These are phyloP conservation scores for Avicennia marina DNA, from an alignment of 257 asterid species.

Conservation along the genomic window DNA sequence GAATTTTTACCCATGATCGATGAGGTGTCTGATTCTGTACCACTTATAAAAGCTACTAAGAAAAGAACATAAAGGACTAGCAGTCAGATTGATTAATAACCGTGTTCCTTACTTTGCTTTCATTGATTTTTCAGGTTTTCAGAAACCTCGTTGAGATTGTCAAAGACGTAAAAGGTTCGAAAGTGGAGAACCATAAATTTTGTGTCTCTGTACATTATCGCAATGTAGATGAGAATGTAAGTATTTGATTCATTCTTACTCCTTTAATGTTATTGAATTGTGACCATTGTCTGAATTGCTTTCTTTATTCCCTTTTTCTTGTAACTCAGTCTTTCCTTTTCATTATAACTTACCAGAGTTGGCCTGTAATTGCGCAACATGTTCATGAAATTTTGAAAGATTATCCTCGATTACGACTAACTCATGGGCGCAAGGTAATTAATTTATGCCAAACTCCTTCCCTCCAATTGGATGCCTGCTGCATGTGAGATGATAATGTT, in stretches of 20 bases:
- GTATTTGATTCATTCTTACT: constrained; percentile 4
- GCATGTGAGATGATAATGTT: too few relatives aligned
- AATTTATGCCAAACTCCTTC: neutral
- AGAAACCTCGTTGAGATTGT: constrained; percentile 57
- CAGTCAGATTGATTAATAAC: too few relatives aligned
- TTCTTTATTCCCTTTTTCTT: neutral
- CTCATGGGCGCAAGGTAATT: constrained; percentile 92
- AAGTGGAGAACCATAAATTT: constrained; percentile 90
- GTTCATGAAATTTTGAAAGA: constrained; percentile 70
- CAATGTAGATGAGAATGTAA: constrained; percentile 78
- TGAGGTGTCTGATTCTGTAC: constrained; percentile 47
- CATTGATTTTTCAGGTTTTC: constrained; percentile 42
- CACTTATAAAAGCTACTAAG: neutral
- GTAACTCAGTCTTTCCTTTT: too few relatives aligned
- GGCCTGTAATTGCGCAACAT: constrained; percentile 74
- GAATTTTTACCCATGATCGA: constrained; percentile 82
- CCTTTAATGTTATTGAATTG: neutral
- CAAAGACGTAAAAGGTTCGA: constrained; percentile 66
- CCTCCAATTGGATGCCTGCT: neutral
- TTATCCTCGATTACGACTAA: constrained; percentile 67
- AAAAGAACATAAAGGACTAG: too few relatives aligned
- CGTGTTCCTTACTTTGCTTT: too few relatives aligned
- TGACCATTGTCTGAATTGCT: too few relatives aligned
- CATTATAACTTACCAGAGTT: too few relatives aligned
- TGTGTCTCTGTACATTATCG: constrained; percentile 93